Percentiles rank a stretch among this genome's conserved stretches.
These are phyloP conservation scores for Phytophthora lateralis DNA, from an alignment of 352 stramenopile species.

Conservation along the genomic window DNA sequence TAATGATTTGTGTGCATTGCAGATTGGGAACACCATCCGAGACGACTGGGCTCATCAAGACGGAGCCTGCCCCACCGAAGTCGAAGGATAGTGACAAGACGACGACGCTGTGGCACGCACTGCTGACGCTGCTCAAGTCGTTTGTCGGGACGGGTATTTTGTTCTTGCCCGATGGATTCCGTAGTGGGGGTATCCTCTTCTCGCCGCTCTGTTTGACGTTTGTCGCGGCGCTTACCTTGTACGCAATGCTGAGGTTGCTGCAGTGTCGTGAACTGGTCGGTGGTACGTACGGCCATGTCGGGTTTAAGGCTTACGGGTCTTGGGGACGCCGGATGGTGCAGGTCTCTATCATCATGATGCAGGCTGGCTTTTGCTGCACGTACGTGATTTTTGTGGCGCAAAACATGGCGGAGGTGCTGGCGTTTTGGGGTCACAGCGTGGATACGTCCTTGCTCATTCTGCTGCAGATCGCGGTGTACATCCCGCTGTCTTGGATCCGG, in stretches of 20 bases:
- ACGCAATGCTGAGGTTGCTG: slow-evolving; percentile 78
- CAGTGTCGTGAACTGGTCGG: slow-evolving; percentile 71
- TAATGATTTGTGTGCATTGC: slow-evolving; percentile 15
- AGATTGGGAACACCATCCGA: slow-evolving; percentile 41
- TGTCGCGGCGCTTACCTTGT: slow-evolving; percentile 69
- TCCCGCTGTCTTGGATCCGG: slow-evolving; percentile 83
- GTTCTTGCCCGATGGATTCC: slow-evolving; percentile 79
- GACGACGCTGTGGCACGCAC: slow-evolving; percentile 77
- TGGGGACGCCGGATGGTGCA: slow-evolving; percentile 80
- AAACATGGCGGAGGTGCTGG: slow-evolving; percentile 76
- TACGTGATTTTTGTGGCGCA: slow-evolving; percentile 87
- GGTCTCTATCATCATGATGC: slow-evolving; percentile 85
- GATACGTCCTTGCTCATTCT: slow-evolving; percentile 67
- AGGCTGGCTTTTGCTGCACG: slow-evolving; percentile 84
- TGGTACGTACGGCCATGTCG: slow-evolving; percentile 81
- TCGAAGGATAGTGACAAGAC: slow-evolving; percentile 67
- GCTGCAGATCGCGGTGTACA: slow-evolving; percentile 76
- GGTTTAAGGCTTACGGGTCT: slow-evolving; percentile 64
- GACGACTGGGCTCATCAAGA: slow-evolving; percentile 36
- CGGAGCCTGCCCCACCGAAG: slow-evolving; percentile 11
- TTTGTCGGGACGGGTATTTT: slow-evolving; percentile 84
- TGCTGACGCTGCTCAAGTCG: slow-evolving; percentile 81
- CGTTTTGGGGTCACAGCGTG: slow-evolving; percentile 50
- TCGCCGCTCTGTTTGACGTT: slow-evolving; percentile 69
- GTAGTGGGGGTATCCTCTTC: slow-evolving; percentile 75